Evolutionary conservation across 805 yeast genomes (phyloP), one percentile per base, ranked within the genome.

Genomic region (Debaryomyces castellii): DNA sequence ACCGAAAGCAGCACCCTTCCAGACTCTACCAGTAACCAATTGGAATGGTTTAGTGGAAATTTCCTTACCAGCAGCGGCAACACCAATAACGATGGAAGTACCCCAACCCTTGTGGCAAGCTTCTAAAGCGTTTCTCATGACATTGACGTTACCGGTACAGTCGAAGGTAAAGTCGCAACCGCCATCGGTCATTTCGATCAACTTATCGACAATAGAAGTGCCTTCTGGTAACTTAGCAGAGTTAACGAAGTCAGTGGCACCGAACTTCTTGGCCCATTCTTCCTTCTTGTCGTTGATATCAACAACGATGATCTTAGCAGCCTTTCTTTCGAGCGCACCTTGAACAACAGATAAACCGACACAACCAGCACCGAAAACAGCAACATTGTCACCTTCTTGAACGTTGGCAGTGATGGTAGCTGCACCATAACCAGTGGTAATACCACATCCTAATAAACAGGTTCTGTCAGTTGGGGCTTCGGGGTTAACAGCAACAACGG

Each of bases 51-150:
- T 83, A 40, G 98, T 94, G 47, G 96, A 72, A 53, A 95, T 91
- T 74, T 94, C 98, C 72, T 90, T 78, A 54, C 99, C 99, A 34
- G 97, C 96, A 55, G 97, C 96, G 40, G 99, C 99, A 57, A 94
- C 99, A 68, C 99, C 99, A 64, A 94, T 94, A 60, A 94, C 77
- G 57, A 92, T 80, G 18, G 97, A 89, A 63, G 85, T 82, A 71
- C 99, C 99, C 97, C 99, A 94, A 54, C 99, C 99, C 73, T 91
- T 92, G 76, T 94, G 98, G 68, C 97, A 90, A 18, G 96, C 88
- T 77, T 94, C 98, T 54, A 94, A 78, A 23, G 99, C 99, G 62
- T 83, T 77, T 74, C 98, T 85, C 99, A 94, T 94, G 41, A 94
- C 98, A 39, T 80, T 69, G 51, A 85, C 91, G 63, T 92, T 94